Base-by-base conservation (phyloP, 306 rosid species). In the Abrus pulchellus region DNA sequence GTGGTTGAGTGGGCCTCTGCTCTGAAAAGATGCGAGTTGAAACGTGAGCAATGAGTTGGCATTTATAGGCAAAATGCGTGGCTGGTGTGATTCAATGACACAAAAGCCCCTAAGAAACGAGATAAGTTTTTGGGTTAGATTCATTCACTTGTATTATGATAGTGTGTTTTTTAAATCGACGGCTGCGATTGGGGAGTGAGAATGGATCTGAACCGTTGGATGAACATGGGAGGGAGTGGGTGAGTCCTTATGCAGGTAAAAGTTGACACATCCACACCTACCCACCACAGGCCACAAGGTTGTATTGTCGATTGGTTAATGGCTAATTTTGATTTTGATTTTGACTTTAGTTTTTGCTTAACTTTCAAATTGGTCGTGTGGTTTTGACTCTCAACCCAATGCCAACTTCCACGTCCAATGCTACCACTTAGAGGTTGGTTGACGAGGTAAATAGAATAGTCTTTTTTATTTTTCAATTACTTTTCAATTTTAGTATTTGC, bases 121-220 rank as follows among this genome's bases (percentile, higher is more conserved):
- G 78, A 62, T 52, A 11, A 38, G 11, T 10, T 6, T 50, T 7
- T 2, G 54, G 82, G 82, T 45, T 53, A 62, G 86, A 63, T 83
- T 66, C 82, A 77, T 77, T 65, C 74, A 27, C 11, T 36, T 28
- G 41, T 50, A 30, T 4, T 2, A 36, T 44, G 45, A 33, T 20
- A 1, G 34, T 14, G 20, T 7, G 9, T 2, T n/a, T 29, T 62
- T 7, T 12, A 2, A 59, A n/a, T 74, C 14, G 0, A 74, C 33
- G 55, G 45, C 0, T 43, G 45, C 41, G 78, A 74, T 49, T 38
- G 5, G 7, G 29, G 11, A 29, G 12, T 14, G 4, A 4, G 9
- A 28, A 4, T 62, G 20, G 10, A 81, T 65, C 84, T 55, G 3
- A 48, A 6, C 77, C 56, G 81, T 82, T 67, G 53, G 3, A 0